These are phyloP conservation scores for Aspergillus cejpii DNA, from an alignment of 2,329 filamentous ascomycete genomes.

Conservation along the genomic window DNA sequence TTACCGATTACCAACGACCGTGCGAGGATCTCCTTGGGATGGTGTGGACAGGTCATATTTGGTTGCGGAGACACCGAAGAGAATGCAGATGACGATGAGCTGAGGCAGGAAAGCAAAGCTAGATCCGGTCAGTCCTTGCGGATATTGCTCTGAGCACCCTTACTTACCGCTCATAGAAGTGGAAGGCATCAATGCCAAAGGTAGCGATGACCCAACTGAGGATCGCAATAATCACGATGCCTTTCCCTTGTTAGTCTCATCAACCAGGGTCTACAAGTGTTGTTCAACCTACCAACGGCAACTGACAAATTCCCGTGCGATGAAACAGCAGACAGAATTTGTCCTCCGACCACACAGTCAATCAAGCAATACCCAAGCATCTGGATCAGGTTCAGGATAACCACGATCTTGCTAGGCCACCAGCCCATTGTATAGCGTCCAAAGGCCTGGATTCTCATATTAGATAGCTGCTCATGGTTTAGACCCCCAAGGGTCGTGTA, in stretches of 20 bases:
- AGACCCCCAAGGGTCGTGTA: background rate
- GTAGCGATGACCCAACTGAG: constrained; percentile 59
- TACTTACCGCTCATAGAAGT: constrained; percentile 57
- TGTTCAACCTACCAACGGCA: constrained; percentile 49
- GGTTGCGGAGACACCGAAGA: constrained; percentile 56
- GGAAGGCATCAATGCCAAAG: constrained; percentile 62
- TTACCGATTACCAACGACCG: constrained; percentile 45
- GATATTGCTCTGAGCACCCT: background rate
- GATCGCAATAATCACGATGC: constrained; percentile 57
- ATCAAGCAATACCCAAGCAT: constrained; percentile 58
- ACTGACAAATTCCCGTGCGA: constrained; percentile 53
- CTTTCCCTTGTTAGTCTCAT: constrained; percentile 16
- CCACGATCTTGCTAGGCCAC: constrained; percentile 59
- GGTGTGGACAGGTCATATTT: constrained; percentile 51
- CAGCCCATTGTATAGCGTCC: constrained; percentile 59
- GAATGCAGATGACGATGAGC: constrained; percentile 53
- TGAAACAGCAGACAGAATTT: constrained; percentile 61
- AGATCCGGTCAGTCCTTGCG: constrained; percentile 11
- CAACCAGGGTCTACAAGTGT: background rate
- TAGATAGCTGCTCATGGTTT: constrained; percentile 1
- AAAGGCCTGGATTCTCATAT: constrained; percentile 41
- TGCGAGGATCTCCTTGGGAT: constrained; percentile 48
- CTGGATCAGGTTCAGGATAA: constrained; percentile 57
- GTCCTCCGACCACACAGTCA: constrained; percentile 60
- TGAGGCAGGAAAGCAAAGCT: constrained; percentile 60